Percentiles rank a stretch among this genome's conserved stretches.
Evolutionary conservation across 345 rosid genomes (phyloP).

Genomic region (thale cress (Arabidopsis thaliana)): TAIR10.1 NC_003074.8:20922501-20923000

Average conservation of each 20-base stretch:
- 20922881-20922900: slow-evolving; percentile 40
- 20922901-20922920: slow-evolving; percentile 24
- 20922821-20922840: neutral
- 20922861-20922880: slow-evolving; percentile 28
- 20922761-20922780: slow-evolving; percentile 19
- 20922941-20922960: slow-evolving; percentile 14
- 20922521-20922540: slow-evolving; percentile 10
- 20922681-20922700: slow-evolving; percentile 42
- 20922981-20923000: slow-evolving; percentile 5
- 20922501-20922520: slow-evolving; percentile 53
- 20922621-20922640: slow-evolving; percentile 70
- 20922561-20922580: neutral
- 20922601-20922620: slow-evolving; percentile 58
- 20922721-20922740: slow-evolving; percentile 35
- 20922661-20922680: slow-evolving; percentile 55
- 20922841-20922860: slow-evolving; percentile 34
- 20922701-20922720: slow-evolving; percentile 30
- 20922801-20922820: slow-evolving; percentile 18
- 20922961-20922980: slow-evolving; percentile 24
- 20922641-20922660: slow-evolving; percentile 52
- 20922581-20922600: slow-evolving; percentile 48
- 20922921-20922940: slow-evolving; percentile 26
- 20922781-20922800: slow-evolving; percentile 1
- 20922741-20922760: slow-evolving; percentile 43
- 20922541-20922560: neutral